A percentile compares a stretch with the other conserved stretches of the same genome.
phyloP scores from a whole-genome alignment of 371 early-diverging fungal genomes.

The Amoeboradix gromovi region DNA sequence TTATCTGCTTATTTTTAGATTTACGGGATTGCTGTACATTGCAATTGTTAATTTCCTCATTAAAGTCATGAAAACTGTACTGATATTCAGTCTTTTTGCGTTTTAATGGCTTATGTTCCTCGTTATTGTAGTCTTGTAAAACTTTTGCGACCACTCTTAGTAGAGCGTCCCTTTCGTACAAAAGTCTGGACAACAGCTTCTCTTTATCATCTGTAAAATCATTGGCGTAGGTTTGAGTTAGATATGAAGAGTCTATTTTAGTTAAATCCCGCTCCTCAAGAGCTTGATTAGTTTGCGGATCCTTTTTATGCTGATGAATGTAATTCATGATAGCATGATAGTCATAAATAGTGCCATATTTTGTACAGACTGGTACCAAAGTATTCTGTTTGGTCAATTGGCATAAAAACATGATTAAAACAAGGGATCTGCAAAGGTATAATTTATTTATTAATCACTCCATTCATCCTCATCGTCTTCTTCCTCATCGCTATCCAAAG shows the following conservation, averaged over 20 bases:
- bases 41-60: neutral
- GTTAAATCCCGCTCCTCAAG: neutral
- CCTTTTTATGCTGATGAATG: neutral
- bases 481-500: conserved; percentile 1
- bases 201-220: neutral
- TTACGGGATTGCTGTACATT: neutral
- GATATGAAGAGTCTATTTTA: neutral
- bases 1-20: neutral
- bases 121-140: neutral
- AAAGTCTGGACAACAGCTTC: neutral
- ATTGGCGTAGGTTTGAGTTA: neutral
- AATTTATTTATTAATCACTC: neutral
- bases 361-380: neutral
- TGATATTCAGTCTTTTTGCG: neutral
- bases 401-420: neutral
- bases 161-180: neutral
- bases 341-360: neutral
- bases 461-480: neutral
- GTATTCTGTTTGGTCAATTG: neutral
- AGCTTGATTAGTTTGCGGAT: neutral
- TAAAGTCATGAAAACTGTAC: neutral
- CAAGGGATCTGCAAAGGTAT: too few species aligned
- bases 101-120: neutral
- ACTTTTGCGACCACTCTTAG: neutral
- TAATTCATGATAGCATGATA: neutral